Evolutionary conservation across 352 stramenopile genomes (phyloP).

Genomic region (Pythium aphanidermatum): DNA sequence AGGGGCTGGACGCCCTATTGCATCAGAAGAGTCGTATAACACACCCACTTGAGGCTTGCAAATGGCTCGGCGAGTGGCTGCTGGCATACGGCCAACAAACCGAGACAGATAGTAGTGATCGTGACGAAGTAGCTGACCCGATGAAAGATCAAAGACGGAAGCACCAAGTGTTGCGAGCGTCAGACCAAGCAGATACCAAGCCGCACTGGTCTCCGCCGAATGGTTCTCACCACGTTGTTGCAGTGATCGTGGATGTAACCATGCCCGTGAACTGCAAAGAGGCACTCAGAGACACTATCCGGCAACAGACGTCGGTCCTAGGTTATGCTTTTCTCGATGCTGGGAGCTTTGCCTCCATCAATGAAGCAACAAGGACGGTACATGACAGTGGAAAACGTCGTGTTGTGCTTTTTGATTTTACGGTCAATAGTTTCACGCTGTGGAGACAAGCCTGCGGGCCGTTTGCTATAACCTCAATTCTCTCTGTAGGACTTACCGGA

Average conservation of each 20-base stretch:
- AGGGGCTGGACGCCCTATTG: conserved; percentile 35
- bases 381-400: conserved; percentile 3
- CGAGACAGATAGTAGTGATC: neutral
- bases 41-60: conserved; percentile 34
- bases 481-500: no score
- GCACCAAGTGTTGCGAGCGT: no score
- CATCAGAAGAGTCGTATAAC: conserved; percentile 3
- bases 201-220: no score
- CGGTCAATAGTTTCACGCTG: neutral
- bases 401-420: conserved; percentile 17
- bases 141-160: neutral
- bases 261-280: neutral
- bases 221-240: neutral
- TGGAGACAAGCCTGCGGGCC: neutral
- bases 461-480: neutral
- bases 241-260: neutral
- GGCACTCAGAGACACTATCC: neutral
- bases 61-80: conserved; percentile 50
- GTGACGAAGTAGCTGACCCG: neutral
- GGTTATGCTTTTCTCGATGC: conserved; percentile 34
- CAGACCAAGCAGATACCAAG: no score
- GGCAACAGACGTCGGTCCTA: neutral
- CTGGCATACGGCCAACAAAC: conserved; percentile 13
- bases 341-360: neutral
- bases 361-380: neutral